Evolutionary conservation across 306 rosid genomes (phyloP).

Genomic region (Geum urbanum): DNA sequence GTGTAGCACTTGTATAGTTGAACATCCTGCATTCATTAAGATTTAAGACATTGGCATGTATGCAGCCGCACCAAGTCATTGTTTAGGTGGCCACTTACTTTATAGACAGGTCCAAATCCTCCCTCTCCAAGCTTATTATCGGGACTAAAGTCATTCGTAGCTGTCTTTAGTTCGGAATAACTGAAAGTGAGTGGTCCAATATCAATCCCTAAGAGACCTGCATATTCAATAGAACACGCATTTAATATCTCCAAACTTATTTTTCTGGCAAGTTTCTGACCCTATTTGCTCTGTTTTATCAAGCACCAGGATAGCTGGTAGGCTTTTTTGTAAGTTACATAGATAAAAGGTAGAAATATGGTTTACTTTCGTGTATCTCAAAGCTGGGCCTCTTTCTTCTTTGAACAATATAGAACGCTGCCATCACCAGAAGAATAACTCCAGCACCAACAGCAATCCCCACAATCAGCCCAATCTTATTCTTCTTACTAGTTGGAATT

Average conservation of each 20-base stretch:
- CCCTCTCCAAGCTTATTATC: constrained; percentile 64
- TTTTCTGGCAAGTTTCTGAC: no score
- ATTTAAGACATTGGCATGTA: background rate
- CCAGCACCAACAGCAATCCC: constrained; percentile 62
- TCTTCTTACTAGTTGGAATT: constrained; percentile 40
- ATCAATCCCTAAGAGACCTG: constrained; percentile 66
- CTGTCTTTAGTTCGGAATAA: constrained; percentile 52
- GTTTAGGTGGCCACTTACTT: constrained; percentile 36
- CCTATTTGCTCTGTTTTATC: no score
- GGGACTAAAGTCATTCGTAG: constrained; percentile 55
- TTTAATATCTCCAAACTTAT: no score
- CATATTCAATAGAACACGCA: no score
- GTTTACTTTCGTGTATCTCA: constrained; percentile 50
- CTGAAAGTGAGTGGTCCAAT: constrained; percentile 59
- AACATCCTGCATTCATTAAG: no score
- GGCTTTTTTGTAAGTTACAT: background rate
- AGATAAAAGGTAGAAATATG: no score
- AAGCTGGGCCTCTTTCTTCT: constrained; percentile 39
- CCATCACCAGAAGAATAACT: constrained; percentile 28
- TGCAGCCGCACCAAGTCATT: background rate
- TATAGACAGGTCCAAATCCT: no score
- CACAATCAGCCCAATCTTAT: constrained; percentile 42
- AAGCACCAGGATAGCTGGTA: background rate
- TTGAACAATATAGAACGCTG: constrained; percentile 26
- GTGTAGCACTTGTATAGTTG: no score